A percentile compares a stretch with the other conserved stretches of the same genome.
Evolutionary conservation across 23 red algal species (phyloP).

Genomic region (Gracilaria caudata): DNA sequence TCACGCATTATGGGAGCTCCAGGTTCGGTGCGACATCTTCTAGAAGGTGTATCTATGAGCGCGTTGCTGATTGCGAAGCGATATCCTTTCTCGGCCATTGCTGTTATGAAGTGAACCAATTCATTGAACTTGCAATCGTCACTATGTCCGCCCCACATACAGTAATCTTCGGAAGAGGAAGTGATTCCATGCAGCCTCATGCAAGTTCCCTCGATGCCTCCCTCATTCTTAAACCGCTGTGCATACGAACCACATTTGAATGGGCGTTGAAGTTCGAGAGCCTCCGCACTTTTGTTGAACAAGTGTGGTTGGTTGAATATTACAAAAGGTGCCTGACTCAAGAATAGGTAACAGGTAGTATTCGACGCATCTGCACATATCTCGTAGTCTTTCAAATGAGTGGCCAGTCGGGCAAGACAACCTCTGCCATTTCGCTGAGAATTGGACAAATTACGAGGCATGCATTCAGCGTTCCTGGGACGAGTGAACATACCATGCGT

Average conservation of each 20-base stretch:
- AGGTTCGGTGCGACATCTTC: neutral
- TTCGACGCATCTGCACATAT: neutral
- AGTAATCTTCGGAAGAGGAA: conserved; percentile 11
- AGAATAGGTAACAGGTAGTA: conserved; percentile 23
- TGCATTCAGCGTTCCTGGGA: too few relatives aligned
- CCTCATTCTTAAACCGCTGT: neutral
- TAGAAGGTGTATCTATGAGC: neutral
- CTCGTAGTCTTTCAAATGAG: neutral
- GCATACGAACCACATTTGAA: neutral
- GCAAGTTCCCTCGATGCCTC: conserved; percentile 12
- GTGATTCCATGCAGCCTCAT: neutral
- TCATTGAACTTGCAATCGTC: conserved; percentile 21
- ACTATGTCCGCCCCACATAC: conserved; percentile 33
- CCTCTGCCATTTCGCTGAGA: too few relatives aligned
- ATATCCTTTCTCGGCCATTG: neutral
- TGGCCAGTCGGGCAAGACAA: neutral
- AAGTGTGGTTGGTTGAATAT: neutral
- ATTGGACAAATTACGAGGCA: too few relatives aligned
- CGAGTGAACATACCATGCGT: too few relatives aligned
- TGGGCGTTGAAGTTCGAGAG: neutral
- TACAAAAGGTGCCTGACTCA: conserved; percentile 17
- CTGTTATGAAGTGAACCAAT: neutral
- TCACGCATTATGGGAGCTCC: neutral
- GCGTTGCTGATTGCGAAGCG: conserved; percentile 30
- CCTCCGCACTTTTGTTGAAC: neutral